Percentiles rank a stretch among this genome's conserved stretches.
These are phyloP conservation scores for Talaromyces sp. DNA, from an alignment of 2,329 filamentous ascomycete species.

Conservation along the genomic window DNA sequence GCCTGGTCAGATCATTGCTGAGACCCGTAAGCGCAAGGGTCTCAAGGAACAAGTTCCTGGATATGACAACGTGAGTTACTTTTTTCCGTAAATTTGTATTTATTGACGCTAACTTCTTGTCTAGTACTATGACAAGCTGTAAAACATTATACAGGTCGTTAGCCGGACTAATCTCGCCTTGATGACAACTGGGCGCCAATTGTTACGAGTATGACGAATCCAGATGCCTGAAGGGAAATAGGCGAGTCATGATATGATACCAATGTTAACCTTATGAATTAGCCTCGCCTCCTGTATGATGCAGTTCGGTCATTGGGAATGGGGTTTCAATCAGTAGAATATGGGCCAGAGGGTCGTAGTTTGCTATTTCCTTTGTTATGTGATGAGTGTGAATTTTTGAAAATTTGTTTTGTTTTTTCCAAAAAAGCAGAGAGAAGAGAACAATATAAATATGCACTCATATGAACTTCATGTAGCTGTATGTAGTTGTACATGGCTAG, in stretches of 20 bases:
- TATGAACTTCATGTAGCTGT: neutral
- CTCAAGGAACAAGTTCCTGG: conserved; percentile 93
- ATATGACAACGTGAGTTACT: conserved; percentile 86
- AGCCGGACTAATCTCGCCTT: conserved; percentile 43
- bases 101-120: conserved; percentile 19
- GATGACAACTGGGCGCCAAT: conserved; percentile 37
- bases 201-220: conserved; percentile 47
- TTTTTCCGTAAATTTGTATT: neutral
- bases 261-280: conserved; percentile 21
- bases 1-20: conserved; percentile 77
- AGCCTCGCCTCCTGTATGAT: conserved; percentile 20
- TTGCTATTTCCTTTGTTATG: conserved; percentile 29
- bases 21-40: conserved; percentile 99
- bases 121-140: conserved; percentile 99
- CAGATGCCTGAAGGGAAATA: conserved; percentile 26
- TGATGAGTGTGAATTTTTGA: conserved; percentile 30
- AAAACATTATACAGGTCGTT: conserved; percentile 50
- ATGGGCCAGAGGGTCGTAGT: conserved; percentile 30
- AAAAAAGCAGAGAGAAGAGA: conserved; percentile 27
- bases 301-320: conserved; percentile 19
- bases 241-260: conserved; percentile 23
- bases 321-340: conserved; percentile 33
- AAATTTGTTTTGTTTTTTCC: conserved; percentile 32
- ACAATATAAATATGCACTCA: conserved; percentile 26
- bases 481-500: neutral